Conservation (phyloP, 2,329 filamentous ascomycete species). For the Zymoseptoria pseudotritici region DNA sequence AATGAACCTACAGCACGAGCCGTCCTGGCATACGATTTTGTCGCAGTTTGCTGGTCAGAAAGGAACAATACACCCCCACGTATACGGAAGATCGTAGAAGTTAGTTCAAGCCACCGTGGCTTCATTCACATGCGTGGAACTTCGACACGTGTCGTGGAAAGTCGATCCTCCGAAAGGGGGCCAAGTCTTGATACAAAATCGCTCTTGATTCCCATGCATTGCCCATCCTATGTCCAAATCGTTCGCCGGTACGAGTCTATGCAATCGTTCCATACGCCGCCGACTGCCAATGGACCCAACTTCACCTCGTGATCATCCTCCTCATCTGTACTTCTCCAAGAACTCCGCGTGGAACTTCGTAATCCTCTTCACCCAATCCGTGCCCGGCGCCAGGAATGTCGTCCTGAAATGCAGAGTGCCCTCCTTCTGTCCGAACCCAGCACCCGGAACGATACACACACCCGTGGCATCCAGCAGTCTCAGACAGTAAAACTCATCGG, state of each 20-base stretch:
- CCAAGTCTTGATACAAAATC: no score
- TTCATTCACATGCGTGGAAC: not conserved
- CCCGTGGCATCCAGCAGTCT: constrained; percentile 86
- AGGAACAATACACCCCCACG: not conserved
- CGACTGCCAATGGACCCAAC: not conserved
- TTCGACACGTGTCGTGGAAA: not conserved
- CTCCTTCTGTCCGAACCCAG: constrained; percentile 89
- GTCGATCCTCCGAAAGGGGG: not conserved
- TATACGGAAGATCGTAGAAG: not conserved
- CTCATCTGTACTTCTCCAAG: constrained; percentile 64
- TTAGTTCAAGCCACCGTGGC: not conserved
- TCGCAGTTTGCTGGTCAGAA: not conserved
- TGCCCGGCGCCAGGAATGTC: constrained; percentile 92
- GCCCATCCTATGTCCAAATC: no score
- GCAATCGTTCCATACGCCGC: not conserved
- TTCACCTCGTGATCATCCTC: not conserved
- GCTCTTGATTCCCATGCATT: no score
- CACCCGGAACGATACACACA: constrained; percentile 86
- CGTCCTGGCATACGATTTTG: not conserved
- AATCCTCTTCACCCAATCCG: constrained; percentile 84
- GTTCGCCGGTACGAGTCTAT: not conserved
- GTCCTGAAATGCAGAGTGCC: constrained; percentile 90
- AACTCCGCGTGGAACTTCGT: constrained; percentile 88
- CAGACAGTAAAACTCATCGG: constrained; percentile 94
- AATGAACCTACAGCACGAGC: no score